phyloP scores from a whole-genome alignment of 2,329 filamentous ascomycete species.

The Coniochaeta sp. region DNA sequence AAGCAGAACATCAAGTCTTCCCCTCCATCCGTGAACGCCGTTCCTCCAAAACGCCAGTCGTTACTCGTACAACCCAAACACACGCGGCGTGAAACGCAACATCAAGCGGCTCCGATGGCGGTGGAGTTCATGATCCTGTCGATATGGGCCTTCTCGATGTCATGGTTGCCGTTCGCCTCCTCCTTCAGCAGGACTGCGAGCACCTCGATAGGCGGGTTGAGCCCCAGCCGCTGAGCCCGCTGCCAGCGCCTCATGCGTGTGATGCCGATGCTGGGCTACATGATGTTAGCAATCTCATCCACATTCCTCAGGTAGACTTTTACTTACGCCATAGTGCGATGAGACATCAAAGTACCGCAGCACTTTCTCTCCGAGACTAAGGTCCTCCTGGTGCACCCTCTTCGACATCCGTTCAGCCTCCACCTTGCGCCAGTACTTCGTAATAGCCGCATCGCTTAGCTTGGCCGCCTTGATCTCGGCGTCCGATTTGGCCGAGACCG shows the following conservation, averaged over 20 bases:
- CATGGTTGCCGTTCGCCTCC: constrained; percentile 46
- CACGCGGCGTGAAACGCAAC: too few relatives aligned
- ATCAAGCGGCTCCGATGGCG: constrained; percentile 24
- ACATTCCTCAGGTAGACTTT: neutral
- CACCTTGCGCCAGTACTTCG: constrained; percentile 68
- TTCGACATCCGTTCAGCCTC: constrained; percentile 62
- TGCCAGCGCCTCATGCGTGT: constrained; percentile 78
- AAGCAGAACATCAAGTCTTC: neutral
- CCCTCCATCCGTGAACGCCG: neutral
- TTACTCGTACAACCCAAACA: neutral
- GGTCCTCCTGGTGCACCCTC: constrained; percentile 68
- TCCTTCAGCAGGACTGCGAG: constrained; percentile 76
- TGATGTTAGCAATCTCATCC: constrained; percentile 4
- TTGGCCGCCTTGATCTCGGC: constrained; percentile 53
- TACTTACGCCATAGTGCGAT: constrained; percentile 81
- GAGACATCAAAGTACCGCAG: constrained; percentile 88
- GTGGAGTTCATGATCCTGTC: constrained; percentile 57
- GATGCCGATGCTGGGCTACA: constrained; percentile 84
- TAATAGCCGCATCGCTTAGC: constrained; percentile 62
- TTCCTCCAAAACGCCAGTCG: constrained; percentile 4
- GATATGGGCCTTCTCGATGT: constrained; percentile 63
- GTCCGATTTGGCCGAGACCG: constrained; percentile 35
- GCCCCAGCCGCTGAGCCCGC: constrained; percentile 70
- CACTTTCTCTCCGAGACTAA: constrained; percentile 75
- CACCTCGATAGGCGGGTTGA: constrained; percentile 87